Base-by-base conservation (phyloP, 2,329 filamentous ascomycete genomes). In the Cercospora sp. region DNA sequence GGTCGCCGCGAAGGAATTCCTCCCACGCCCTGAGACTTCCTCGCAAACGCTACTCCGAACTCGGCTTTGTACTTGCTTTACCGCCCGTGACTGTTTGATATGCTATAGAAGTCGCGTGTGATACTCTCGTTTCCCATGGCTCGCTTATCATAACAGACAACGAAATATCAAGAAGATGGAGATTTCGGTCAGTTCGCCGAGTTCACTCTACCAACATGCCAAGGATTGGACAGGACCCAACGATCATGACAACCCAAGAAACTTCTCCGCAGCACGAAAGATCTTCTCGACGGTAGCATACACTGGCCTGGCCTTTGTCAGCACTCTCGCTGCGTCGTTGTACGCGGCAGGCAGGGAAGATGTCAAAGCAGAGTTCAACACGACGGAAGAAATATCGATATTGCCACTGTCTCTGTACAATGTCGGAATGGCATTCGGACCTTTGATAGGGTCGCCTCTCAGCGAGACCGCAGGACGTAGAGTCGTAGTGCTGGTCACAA, bases 381-480 rank as follows among this genome's bases (percentile, higher is more conserved):
- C 75, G 8, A 74, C 75, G 1, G 70, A 73, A 20, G 74, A 77
- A 40, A 68, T 78, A 6, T 75, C 78, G 8, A 74, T 79, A n/a
- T 68, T 80, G 20, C 75, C 75, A 7, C 68, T 80, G 9, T 77
- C 79, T 1, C 64, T 80, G 1, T 81, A 78, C 69, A 79, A 76
- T 55, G 68, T 79, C 5, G 80, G 80, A 2, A 71, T 81, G 64
- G 79, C 76, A 12, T 75, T 77, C 30, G 79, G 79, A 12, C 79
- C 79, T 26, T 60, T 80, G 1, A 72, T 80, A 7, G 76, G 77
- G 16, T 75, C 78, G 8, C 80, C 79, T 5, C 62, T 81, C 26
- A 79, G 77, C 40, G 80, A 81, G 72, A 79, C 75, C 0, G 74
- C 74, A 51, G 80, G 80, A 4, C 73, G 80, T 6, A 78, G 78